Percentiles rank a stretch among this genome's conserved stretches.
These are phyloP conservation scores for Lactarius hengduanensis DNA, from an alignment of 768 basidiomycete species.

Conservation along the genomic window DNA sequence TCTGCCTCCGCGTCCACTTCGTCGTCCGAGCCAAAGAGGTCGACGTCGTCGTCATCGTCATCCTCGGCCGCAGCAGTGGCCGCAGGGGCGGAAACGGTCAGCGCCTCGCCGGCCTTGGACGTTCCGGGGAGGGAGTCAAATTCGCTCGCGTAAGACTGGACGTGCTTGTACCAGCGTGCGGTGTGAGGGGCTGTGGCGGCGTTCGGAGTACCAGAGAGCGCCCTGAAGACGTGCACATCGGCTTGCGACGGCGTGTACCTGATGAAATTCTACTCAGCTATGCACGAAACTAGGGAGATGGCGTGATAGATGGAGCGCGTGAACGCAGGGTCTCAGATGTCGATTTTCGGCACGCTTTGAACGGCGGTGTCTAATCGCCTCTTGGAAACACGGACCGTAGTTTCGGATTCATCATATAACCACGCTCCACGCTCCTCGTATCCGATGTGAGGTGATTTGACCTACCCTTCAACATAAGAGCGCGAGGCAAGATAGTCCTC, in stretches of 20 bases:
- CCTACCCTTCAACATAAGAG: conserved; percentile 92
- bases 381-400: conserved; percentile 99
- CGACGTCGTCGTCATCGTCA: conserved; percentile 47
- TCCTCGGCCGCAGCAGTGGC: conserved; percentile 38
- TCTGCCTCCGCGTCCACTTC: conserved; percentile 52
- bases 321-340: conserved; percentile 50
- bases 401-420: conserved; percentile 59
- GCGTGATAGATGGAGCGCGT: conserved; percentile 19
- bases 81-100: conserved; percentile 52
- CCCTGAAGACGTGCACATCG: conserved; percentile 89
- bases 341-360: conserved; percentile 65
- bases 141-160: conserved; percentile 81
- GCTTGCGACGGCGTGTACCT: conserved; percentile 94
- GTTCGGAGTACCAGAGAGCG: conserved; percentile 64
- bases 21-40: conserved; percentile 78
- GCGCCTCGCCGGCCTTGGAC: conserved; percentile 74
- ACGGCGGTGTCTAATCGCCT: conserved; percentile 90
- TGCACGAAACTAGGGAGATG: background rate
- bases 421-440: conserved; percentile 18
- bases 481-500: conserved; percentile 84
- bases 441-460: conserved; percentile 25
- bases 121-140: conserved; percentile 79
- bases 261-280: conserved; percentile 22
- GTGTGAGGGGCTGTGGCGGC: conserved; percentile 67
- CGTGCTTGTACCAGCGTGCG: conserved; percentile 93